Evolutionary conservation across 768 basidiomycete species (phyloP).

Genomic region (Pisolithus orientalis): DNA sequence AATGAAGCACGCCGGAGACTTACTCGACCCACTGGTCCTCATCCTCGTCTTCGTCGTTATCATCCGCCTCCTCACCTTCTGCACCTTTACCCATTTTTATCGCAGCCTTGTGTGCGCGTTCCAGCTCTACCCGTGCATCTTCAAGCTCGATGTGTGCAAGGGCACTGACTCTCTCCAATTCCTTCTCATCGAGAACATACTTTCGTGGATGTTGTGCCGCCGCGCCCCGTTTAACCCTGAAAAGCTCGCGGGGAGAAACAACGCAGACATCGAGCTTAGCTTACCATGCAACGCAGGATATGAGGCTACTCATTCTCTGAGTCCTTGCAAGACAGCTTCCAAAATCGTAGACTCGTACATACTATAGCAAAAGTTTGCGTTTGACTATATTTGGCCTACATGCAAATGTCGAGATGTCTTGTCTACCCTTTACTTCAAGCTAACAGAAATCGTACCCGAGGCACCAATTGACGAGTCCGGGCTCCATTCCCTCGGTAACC

Average conservation of each 20-base stretch:
- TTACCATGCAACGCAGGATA: slow-evolving; percentile 63
- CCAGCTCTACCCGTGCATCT: slow-evolving; percentile 80
- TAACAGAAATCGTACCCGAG: too few species aligned
- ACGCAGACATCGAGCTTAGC: not conserved
- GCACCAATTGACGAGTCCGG: too few species aligned
- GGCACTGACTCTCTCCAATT: slow-evolving; percentile 83
- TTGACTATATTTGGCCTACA: too few species aligned
- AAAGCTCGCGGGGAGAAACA: not conserved
- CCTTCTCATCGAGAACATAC: slow-evolving; percentile 86
- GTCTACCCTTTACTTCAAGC: too few species aligned
- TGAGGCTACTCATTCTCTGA: slow-evolving; percentile 60
- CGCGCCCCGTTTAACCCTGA: slow-evolving; percentile 75
- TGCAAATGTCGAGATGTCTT: not conserved
- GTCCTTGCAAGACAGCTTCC: too few species aligned
- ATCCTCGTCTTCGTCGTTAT: slow-evolving; percentile 41
- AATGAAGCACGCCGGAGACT: slow-evolving; percentile 32
- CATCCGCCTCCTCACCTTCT: slow-evolving; percentile 62
- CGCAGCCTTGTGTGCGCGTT: slow-evolving; percentile 73
- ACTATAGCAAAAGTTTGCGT: too few species aligned
- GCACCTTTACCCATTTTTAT: slow-evolving; percentile 62
- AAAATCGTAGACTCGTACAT: too few species aligned
- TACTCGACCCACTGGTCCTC: slow-evolving; percentile 83
- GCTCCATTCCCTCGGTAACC: too few species aligned
- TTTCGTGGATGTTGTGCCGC: slow-evolving; percentile 70
- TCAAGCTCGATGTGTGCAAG: slow-evolving; percentile 86